phyloP scores from a whole-genome alignment of 805 yeast genomes.

The Candida pseudofarinosa region DNA sequence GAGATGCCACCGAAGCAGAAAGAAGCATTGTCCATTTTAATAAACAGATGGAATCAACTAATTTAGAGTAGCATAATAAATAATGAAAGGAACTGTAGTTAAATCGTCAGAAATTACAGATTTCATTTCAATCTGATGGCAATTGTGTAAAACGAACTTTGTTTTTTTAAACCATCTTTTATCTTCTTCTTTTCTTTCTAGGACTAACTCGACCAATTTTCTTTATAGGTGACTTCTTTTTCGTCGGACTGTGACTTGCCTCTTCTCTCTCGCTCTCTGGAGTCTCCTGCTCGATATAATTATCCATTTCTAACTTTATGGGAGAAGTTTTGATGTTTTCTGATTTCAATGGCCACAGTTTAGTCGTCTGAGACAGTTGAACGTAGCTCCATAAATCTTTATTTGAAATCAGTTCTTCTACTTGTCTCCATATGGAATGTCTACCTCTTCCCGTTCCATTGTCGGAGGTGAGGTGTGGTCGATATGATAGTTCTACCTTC shows the following conservation, averaged over 20 bases:
- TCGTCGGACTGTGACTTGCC: background rate
- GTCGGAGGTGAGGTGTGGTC: background rate
- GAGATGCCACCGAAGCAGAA: constrained; percentile 23
- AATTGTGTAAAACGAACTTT: too few relatives aligned
- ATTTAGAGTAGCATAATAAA: background rate
- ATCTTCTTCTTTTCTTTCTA: background rate
- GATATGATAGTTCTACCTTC: background rate
- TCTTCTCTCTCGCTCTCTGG: background rate
- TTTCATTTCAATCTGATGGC: too few relatives aligned
- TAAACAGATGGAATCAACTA: constrained; percentile 30
- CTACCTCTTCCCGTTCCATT: background rate
- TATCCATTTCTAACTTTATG: background rate
- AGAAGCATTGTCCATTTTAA: constrained; percentile 24
- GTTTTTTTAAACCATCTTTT: too few relatives aligned
- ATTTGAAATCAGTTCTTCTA: background rate
- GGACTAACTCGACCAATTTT: constrained; percentile 1
- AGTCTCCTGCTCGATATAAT: background rate
- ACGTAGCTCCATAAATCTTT: background rate
- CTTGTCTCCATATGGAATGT: background rate
- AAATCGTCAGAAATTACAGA: too few relatives aligned
- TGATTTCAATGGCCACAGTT: background rate
- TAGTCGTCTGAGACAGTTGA: background rate
- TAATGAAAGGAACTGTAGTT: too few relatives aligned
- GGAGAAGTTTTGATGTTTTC: background rate
- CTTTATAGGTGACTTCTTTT: background rate